These are phyloP conservation scores for Galeopsis tetrahit DNA, from an alignment of 257 asterid species.

Conservation along the genomic window DNA sequence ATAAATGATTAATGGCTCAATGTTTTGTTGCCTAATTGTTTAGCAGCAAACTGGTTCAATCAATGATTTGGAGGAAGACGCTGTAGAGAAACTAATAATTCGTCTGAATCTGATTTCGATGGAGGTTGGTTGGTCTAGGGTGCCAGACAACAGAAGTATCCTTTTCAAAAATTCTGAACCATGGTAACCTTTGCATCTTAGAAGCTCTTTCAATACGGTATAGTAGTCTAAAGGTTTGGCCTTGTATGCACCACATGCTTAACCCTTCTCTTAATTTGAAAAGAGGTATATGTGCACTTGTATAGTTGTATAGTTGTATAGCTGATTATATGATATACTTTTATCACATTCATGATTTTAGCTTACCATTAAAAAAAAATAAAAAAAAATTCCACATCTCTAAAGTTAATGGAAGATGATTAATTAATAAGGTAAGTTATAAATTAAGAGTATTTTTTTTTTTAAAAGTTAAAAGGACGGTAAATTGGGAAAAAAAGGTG, in stretches of 20 bases:
- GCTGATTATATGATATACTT: neutral
- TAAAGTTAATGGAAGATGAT: too few species aligned
- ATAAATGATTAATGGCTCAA: slow-evolving; percentile 23
- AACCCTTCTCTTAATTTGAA: neutral
- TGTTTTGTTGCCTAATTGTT: slow-evolving; percentile 20
- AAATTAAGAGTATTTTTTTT: too few species aligned
- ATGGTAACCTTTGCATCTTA: slow-evolving; percentile 47
- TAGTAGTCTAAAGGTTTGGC: neutral
- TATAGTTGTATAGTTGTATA: neutral
- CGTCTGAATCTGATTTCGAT: slow-evolving; percentile 73
- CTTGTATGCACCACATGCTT: neutral
- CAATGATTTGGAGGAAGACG: slow-evolving; percentile 59
- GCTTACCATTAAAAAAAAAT: too few species aligned
- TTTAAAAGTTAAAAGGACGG: too few species aligned
- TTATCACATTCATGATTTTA: too few species aligned
- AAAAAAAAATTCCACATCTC: too few species aligned
- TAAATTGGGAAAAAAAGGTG: too few species aligned
- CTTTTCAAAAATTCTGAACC: slow-evolving; percentile 74
- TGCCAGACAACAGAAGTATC: slow-evolving; percentile 47
- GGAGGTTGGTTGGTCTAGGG: slow-evolving; percentile 80
- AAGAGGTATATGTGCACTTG: neutral
- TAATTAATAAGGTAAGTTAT: too few species aligned
- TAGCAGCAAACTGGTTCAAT: slow-evolving; percentile 43
- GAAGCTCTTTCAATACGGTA: neutral
- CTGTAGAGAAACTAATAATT: slow-evolving; percentile 57